These are phyloP conservation scores for Escovopsis sp. DNA, from an alignment of 2,329 filamentous ascomycete species.

Conservation along the genomic window DNA sequence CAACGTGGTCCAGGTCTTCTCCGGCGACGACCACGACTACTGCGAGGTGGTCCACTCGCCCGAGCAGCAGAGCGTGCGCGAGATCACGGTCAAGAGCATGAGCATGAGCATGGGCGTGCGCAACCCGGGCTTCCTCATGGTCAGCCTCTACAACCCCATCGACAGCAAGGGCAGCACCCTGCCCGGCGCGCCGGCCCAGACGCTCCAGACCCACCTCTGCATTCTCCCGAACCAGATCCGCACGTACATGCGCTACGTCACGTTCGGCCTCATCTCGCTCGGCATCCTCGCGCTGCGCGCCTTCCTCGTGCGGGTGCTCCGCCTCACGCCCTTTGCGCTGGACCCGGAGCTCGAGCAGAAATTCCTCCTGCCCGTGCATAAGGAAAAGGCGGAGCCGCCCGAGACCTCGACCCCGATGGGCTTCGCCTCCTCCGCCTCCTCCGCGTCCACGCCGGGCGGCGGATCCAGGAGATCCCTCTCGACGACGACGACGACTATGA, in stretches of 20 bases:
- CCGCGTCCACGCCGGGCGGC: slow-evolving; percentile 7
- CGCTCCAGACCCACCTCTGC: slow-evolving; percentile 79
- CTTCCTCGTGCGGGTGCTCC: slow-evolving; percentile 40
- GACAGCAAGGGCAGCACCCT: slow-evolving; percentile 41
- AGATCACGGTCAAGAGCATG: slow-evolving; percentile 91
- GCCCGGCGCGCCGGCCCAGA: slow-evolving; percentile 30
- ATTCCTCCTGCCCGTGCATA: slow-evolving; percentile 26
- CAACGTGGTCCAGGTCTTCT: slow-evolving; percentile 76
- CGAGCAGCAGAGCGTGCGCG: slow-evolving; percentile 49
- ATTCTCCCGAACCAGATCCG: slow-evolving; percentile 76
- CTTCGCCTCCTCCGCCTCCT: slow-evolving; percentile 5
- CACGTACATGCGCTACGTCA: slow-evolving; percentile 67
- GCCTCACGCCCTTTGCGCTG: slow-evolving; percentile 38
- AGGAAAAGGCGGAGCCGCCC: slow-evolving; percentile 35
- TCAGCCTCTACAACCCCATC: slow-evolving; percentile 86
- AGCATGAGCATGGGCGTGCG: slow-evolving; percentile 95
- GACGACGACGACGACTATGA: background rate
- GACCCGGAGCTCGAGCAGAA: slow-evolving; percentile 19
- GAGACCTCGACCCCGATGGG: slow-evolving; percentile 6
- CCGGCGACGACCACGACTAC: slow-evolving; percentile 95
- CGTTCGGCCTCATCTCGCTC: slow-evolving; percentile 41
- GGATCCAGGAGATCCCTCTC: background rate
- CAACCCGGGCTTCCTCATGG: slow-evolving; percentile 71
- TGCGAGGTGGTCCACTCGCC: slow-evolving; percentile 74
- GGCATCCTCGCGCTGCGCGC: slow-evolving; percentile 37